Evolutionary conservation across 495 filamentous ascomycete genomes (phyloP).

Genomic region (Tuber calosporum): DNA sequence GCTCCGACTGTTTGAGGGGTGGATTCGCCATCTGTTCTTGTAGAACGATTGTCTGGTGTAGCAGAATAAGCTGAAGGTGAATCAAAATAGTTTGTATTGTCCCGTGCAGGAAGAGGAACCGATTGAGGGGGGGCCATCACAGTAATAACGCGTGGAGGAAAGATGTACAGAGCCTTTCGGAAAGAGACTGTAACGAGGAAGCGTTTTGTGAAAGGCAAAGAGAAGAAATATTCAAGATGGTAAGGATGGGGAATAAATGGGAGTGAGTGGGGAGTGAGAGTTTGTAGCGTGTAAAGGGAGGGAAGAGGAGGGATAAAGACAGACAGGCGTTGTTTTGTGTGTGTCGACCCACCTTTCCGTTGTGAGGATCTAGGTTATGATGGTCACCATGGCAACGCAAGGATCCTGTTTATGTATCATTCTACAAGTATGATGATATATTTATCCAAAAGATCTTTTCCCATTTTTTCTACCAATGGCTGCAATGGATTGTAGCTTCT

Average conservation of each 20-base stretch:
- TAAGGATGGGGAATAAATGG: constrained; percentile 20
- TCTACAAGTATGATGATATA: neutral
- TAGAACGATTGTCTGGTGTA: constrained; percentile 26
- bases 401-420: constrained; percentile 6
- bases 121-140: constrained; percentile 25
- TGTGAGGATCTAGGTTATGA: neutral
- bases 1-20: constrained; percentile 33
- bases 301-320: constrained; percentile 28
- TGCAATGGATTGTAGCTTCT: neutral
- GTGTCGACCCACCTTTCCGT: constrained; percentile 16
- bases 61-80: constrained; percentile 22
- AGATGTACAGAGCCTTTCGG: neutral
- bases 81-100: constrained; percentile 36
- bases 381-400: constrained; percentile 34
- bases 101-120: constrained; percentile 33
- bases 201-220: constrained; percentile 19
- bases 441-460: neutral
- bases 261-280: constrained; percentile 20
- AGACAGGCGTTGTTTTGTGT: constrained; percentile 28
- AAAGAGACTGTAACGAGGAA: neutral
- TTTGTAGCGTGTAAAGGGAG: constrained; percentile 13
- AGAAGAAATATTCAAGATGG: constrained; percentile 16
- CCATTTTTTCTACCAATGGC: neutral
- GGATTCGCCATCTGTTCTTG: constrained; percentile 14
- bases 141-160: neutral